Conservation (phyloP, 495 filamentous ascomycete genomes). For the Penicillium paxilli region DNA sequence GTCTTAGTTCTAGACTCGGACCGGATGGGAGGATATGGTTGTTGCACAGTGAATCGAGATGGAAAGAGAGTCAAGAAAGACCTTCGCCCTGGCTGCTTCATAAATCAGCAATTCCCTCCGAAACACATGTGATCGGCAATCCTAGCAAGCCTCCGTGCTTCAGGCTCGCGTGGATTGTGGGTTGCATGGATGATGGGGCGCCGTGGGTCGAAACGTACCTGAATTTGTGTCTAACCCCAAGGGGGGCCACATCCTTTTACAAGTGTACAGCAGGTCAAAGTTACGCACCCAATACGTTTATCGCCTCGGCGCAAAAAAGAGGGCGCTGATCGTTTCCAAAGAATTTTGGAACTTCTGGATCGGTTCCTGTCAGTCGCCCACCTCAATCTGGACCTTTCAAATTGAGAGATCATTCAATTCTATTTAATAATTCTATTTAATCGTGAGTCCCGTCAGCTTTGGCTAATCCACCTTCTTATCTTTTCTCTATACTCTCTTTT, state of each 20-base stretch:
- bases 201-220: conserved; percentile 10
- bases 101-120: conserved; percentile 15
- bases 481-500: conserved; percentile 1
- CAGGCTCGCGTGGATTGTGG: conserved; percentile 20
- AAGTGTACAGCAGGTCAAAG: conserved; percentile 13
- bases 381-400: neutral
- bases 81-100: conserved; percentile 1
- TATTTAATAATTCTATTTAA: conserved; percentile 10
- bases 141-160: neutral
- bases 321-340: conserved; percentile 2
- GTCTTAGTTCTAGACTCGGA: conserved; percentile 10
- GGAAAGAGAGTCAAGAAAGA: neutral
- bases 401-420: too few species aligned
- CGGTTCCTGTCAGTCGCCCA: neutral
- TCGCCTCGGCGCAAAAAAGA: conserved; percentile 11
- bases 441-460: neutral
- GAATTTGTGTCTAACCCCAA: conserved; percentile 19
- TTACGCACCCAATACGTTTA: conserved; percentile 13
- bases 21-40: neutral
- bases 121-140: conserved; percentile 18
- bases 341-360: neutral
- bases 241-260: too few species aligned
- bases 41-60: conserved; percentile 5
- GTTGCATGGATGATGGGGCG: neutral
- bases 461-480: neutral